These are phyloP conservation scores for Ophiosphaerella narmari DNA, from an alignment of 2,329 filamentous ascomycete species.

Conservation along the genomic window DNA sequence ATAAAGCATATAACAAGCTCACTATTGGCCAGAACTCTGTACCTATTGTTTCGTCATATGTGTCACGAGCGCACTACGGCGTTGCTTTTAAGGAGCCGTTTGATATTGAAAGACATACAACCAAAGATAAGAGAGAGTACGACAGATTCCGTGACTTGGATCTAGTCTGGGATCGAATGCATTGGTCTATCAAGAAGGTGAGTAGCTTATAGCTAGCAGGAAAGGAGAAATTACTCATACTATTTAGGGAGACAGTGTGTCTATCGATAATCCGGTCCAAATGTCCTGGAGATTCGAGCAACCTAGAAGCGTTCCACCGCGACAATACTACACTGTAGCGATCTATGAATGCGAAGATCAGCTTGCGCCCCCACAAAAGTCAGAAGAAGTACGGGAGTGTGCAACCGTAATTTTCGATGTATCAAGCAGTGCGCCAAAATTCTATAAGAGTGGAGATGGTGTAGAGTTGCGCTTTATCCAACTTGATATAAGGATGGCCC, in stretches of 20 bases:
- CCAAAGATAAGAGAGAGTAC: constrained; percentile 4
- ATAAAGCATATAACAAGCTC: constrained; percentile 2
- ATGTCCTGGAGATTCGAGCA: constrained; percentile 6
- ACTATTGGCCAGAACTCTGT: background rate
- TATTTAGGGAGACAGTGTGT: constrained; percentile 7
- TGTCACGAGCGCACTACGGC: constrained; percentile 10
- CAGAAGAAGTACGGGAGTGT: constrained; percentile 4
- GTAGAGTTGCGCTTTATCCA: background rate
- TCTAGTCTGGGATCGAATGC: constrained; percentile 10
- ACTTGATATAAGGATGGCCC: background rate
- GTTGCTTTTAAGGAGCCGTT: constrained; percentile 7
- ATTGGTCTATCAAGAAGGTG: constrained; percentile 11
- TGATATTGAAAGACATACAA: constrained; percentile 5
- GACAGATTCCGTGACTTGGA: constrained; percentile 1
- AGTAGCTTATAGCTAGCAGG: background rate
- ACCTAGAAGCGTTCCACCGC: background rate
- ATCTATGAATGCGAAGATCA: constrained; percentile 5
- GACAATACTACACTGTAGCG: background rate
- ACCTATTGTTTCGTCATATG: constrained; percentile 10
- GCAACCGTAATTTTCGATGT: constrained; percentile 3
- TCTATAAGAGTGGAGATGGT: too few relatives aligned
- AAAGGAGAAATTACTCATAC: too few relatives aligned
- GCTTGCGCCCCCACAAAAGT: background rate
- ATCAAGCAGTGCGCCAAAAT: background rate
- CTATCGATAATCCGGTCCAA: constrained; percentile 3